These are phyloP conservation scores for Colletotrichum tofieldiae DNA, from an alignment of 2,329 filamentous ascomycete genomes.

Conservation along the genomic window DNA sequence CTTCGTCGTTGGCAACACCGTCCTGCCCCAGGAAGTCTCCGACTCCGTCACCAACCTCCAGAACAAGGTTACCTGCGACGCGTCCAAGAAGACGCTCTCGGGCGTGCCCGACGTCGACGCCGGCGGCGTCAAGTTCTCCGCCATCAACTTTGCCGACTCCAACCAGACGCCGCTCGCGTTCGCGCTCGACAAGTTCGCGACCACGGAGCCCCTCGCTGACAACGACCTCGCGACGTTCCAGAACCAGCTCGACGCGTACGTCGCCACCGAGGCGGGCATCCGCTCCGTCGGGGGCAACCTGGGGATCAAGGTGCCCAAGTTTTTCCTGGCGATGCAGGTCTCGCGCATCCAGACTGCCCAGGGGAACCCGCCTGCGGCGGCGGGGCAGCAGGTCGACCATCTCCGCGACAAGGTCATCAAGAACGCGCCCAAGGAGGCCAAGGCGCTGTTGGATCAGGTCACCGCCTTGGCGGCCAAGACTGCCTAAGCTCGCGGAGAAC, in stretches of 20 bases:
- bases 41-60: constrained; percentile 60
- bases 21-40: constrained; percentile 66
- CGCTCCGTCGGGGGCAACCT: constrained; percentile 67
- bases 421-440: constrained; percentile 66
- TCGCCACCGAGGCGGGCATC: constrained; percentile 73
- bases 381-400: constrained; percentile 70
- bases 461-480: constrained; percentile 50
- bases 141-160: constrained; percentile 70
- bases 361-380: constrained; percentile 66
- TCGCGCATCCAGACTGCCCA: constrained; percentile 73
- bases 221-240: constrained; percentile 68
- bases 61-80: constrained; percentile 65
- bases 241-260: constrained; percentile 69
- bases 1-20: constrained; percentile 67
- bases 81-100: constrained; percentile 62
- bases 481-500: neutral
- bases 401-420: constrained; percentile 71
- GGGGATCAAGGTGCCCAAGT: constrained; percentile 74
- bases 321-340: constrained; percentile 74
- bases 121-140: constrained; percentile 65
- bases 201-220: constrained; percentile 62
- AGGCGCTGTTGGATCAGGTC: constrained; percentile 69
- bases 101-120: constrained; percentile 71
- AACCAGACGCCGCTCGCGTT: constrained; percentile 66
- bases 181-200: constrained; percentile 68